Evolutionary conservation across 1,284 basidiomycete species (phyloP).

Genomic region (Ceratobasidium sp.): DNA sequence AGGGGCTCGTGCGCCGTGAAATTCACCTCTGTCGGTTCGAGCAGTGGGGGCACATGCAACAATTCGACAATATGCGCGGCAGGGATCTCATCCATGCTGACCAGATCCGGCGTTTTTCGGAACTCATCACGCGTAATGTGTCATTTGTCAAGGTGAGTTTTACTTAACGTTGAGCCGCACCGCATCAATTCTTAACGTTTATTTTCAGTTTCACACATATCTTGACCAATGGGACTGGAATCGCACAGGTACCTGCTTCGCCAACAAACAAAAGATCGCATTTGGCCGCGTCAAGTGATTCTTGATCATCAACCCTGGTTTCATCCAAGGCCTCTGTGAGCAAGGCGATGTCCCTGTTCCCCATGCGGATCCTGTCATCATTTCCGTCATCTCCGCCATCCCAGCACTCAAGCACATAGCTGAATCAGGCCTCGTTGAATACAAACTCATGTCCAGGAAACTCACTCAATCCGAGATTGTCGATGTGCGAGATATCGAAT

Average conservation of each 20-base stretch:
- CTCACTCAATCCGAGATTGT: conserved; percentile 45
- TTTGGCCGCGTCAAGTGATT: conserved; percentile 16
- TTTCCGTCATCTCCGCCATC: conserved; percentile 50
- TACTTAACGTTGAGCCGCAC: neutral
- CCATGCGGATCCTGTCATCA: conserved; percentile 38
- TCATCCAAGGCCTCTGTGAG: no score
- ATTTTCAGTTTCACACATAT: conserved; percentile 3
- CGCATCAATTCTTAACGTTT: neutral
- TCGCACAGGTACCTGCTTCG: neutral
- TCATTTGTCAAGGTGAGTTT: conserved; percentile 16
- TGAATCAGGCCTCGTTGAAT: conserved; percentile 24
- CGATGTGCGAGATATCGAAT: conserved; percentile 50
- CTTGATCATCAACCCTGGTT: neutral
- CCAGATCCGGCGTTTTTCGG: neutral
- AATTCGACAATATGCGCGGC: neutral
- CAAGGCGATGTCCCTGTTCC: no score
- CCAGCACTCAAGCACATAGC: conserved; percentile 8
- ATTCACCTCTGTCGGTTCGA: neutral
- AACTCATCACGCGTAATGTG: neutral
- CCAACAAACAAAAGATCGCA: neutral
- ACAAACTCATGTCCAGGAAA: conserved; percentile 30
- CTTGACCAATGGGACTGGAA: conserved; percentile 2
- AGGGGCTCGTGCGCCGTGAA: no score
- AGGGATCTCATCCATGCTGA: neutral
- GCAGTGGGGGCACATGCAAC: neutral